These are phyloP conservation scores for Hypoxylon subgilvum DNA, from an alignment of 495 filamentous ascomycete species.

Conservation along the genomic window DNA sequence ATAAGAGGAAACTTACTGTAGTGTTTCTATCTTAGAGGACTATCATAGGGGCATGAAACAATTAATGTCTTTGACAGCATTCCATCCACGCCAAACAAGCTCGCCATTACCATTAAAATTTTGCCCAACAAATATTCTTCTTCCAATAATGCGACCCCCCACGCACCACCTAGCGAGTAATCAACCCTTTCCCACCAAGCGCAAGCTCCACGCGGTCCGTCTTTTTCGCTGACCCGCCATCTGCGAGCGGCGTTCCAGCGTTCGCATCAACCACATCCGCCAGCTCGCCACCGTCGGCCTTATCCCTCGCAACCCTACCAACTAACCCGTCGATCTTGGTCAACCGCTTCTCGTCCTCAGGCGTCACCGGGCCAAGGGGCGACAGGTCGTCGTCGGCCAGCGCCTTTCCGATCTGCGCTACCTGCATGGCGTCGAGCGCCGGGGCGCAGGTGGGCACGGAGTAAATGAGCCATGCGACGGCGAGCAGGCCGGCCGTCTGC, in stretches of 20 bases:
- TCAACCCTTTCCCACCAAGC: constrained; percentile 4
- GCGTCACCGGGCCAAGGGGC: neutral
- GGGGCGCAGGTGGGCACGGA: neutral
- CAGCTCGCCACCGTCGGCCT: neutral
- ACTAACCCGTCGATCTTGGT: neutral
- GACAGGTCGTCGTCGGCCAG: neutral
- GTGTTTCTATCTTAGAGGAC: no score
- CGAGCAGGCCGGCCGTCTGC: neutral
- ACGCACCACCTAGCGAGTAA: no score
- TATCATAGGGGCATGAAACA: no score
- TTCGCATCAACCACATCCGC: neutral
- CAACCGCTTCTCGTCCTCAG: neutral
- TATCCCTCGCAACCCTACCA: neutral
- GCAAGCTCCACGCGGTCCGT: neutral
- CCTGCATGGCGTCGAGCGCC: constrained; percentile 1
- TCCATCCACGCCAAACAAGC: no score
- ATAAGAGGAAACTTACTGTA: no score
- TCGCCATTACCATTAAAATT: no score
- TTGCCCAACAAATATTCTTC: no score
- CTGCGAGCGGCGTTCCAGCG: no score
- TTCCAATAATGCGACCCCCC: no score
- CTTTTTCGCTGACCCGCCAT: neutral
- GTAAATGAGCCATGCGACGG: neutral
- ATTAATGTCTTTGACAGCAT: no score
- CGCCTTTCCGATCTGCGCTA: constrained; percentile 2